Evolutionary conservation across 106 monocot genomes (phyloP), one percentile per base, ranked within the genome.

Genomic region (Alisma plantagoaquatica): DNA sequence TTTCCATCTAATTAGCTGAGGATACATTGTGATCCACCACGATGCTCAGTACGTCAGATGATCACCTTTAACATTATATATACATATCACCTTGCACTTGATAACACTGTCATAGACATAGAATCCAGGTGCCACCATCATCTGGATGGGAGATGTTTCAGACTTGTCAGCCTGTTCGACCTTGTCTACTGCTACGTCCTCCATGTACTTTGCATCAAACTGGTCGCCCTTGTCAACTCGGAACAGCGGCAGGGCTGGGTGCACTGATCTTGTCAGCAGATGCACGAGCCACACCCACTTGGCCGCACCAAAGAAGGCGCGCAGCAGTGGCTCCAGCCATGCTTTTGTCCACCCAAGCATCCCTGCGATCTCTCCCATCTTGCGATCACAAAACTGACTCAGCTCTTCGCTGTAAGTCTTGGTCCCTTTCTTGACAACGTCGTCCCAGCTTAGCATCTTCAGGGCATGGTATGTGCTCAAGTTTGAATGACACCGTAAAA

Each of bases 311-410:
- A 55, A 55, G 55, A 55, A 55, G 33, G 55, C 55, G 22, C 24
- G 55, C 16, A 55, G 55, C 22, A 90, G 56, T 43, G 42, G 50
- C 61, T 90, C 90, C 9, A 84, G 83, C 90, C 90, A 90, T 1
- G 65, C 70, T 31, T 38, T 23, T 0, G 33, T 8, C 56, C 61
- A 46, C 16, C 68, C 57, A 59, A 58, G 49, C 29, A 38, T 56
- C 8, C 62, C 73, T 10, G 71, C 84, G 31, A 90, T 73, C 35
- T 84, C 84, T 53, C 84, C 73, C 90, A 90, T 90, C 60, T 71
- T 73, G 33, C 72, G 43, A 62, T 90, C 90, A 63, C 90, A 90
- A 59, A 90, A 90, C 48, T 53, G 64, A 63, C 90, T 90, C 50
- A 90, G 65, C 14, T 66, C 80, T 42, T 80, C 71, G 59, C 83